phyloP scores from a whole-genome alignment of 306 rosid species.

The Lathyrus oleraceus region DNA sequence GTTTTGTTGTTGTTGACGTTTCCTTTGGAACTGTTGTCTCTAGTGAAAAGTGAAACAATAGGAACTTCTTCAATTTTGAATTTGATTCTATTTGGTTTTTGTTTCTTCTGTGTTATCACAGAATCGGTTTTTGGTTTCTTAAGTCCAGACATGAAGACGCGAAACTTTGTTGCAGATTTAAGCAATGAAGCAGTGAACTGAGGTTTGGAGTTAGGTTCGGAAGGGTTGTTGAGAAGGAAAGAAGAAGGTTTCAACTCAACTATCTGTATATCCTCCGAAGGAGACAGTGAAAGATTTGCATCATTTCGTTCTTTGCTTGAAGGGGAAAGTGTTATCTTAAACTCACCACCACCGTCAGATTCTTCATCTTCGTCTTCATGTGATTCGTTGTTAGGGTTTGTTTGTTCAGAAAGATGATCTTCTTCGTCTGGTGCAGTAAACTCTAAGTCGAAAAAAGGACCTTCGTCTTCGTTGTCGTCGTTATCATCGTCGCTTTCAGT shows the following conservation, averaged over 20 bases:
- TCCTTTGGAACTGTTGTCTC: conserved; percentile 71
- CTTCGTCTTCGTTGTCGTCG: conserved; percentile 48
- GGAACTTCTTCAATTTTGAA: conserved; percentile 88
- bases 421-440: conserved; percentile 67
- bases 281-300: conserved; percentile 68
- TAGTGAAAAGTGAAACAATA: conserved; percentile 71
- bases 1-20: conserved; percentile 37
- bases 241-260: conserved; percentile 66
- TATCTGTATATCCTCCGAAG: conserved; percentile 65
- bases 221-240: conserved; percentile 30
- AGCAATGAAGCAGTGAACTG: conserved; percentile 64
- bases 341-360: conserved; percentile 43
- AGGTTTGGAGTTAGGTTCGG: conserved; percentile 62
- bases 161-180: conserved; percentile 86
- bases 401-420: conserved; percentile 41
- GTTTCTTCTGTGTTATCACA: conserved; percentile 4
- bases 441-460: conserved; percentile 92
- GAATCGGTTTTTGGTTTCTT: conserved; percentile 62
- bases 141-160: conserved; percentile 77
- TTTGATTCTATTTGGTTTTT: conserved; percentile 39
- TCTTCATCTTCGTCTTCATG: conserved; percentile 29
- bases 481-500: conserved; percentile 23
- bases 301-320: conserved; percentile 67
- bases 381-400: not conserved
- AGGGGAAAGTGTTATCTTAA: conserved; percentile 74